Evolutionary conservation across 176 grass and related monocot genomes (phyloP), one percentile per base, ranked within the genome.

Genomic region (Chrysopogon serrulatus): DNA sequence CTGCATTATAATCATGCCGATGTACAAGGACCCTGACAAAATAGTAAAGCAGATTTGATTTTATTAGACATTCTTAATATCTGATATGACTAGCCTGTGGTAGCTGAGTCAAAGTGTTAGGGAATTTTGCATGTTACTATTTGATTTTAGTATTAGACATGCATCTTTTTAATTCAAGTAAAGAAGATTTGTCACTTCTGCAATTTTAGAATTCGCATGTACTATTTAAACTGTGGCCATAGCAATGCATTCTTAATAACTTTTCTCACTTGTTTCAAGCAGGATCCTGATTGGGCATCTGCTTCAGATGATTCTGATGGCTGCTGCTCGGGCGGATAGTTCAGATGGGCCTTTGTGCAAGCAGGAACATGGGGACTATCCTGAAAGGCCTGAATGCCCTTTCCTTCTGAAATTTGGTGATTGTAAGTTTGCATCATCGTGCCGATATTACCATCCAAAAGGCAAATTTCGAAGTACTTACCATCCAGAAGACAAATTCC

Each of bases 321-420:
- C 32, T 84, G 87, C 69, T 79, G 87, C 59, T 88, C 76, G 43
- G 43, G 82, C 87, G 36, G 82, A 86, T 78, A 82, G 79, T 64
- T 71, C 72, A 82, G 65, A 53, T 83, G 66, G 78, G 39, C 77
- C 79, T 82, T 42, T 90, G 78, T 57, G 79, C 88, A 85, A 90
- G 79, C 83, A 90, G 72, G 78, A 81, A 31, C 69, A 75, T 8
- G 30, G 33, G 77, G 61, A 84, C 60, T 60, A 84, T 56, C 36
- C 76, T 74, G 68, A 84, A 23, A 88, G 68, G 59, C 59, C 45
- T 84, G 75, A 84, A 79, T 82, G 86, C 31, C 79, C 85, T 67
- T 87, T 82, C 62, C 73, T 76, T 76, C 42, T 5, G 71, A 82
- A n/a, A 60, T 87, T 69, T 69, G 86, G 79, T 70, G 65, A 82